Conservation (phyloP, 352 stramenopile genomes). For the Pythium vanterpoolii region DNA sequence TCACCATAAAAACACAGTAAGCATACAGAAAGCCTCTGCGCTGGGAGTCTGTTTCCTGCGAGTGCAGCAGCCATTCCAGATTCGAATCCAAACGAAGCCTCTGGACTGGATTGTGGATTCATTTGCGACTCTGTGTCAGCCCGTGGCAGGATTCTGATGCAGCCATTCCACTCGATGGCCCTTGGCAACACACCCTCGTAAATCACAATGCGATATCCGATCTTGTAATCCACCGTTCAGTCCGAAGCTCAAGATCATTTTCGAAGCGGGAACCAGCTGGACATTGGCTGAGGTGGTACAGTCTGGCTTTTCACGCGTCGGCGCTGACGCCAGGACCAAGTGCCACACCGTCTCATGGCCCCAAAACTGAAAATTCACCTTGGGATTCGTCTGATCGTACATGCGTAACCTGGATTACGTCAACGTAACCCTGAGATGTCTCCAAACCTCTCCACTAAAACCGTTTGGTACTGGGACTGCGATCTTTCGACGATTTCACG, state of each 20-base stretch:
- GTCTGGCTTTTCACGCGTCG: not conserved
- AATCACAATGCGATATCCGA: not conserved
- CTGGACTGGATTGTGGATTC: no score
- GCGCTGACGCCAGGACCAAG: not conserved
- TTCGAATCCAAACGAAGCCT: not conserved
- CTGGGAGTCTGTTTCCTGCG: no score
- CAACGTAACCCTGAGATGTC: not conserved
- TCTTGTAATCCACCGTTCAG: not conserved
- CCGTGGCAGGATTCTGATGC: not conserved
- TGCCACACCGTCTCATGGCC: conserved; percentile 2
- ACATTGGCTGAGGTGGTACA: not conserved
- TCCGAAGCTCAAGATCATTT: not conserved
- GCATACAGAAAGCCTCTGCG: no score
- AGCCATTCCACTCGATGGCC: no score
- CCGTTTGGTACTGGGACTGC: not conserved
- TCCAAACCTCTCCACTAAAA: not conserved
- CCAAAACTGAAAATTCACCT: conserved; percentile 1
- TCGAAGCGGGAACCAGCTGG: not conserved
- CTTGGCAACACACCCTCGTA: not conserved
- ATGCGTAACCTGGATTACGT: not conserved
- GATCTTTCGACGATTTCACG: not conserved
- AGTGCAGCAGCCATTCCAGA: not conserved
- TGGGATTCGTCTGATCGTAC: not conserved
- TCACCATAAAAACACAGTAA: no score
- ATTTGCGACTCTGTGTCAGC: no score